Conservation (phyloP, 768 basidiomycete species). For the Inosperma sp. region DNA sequence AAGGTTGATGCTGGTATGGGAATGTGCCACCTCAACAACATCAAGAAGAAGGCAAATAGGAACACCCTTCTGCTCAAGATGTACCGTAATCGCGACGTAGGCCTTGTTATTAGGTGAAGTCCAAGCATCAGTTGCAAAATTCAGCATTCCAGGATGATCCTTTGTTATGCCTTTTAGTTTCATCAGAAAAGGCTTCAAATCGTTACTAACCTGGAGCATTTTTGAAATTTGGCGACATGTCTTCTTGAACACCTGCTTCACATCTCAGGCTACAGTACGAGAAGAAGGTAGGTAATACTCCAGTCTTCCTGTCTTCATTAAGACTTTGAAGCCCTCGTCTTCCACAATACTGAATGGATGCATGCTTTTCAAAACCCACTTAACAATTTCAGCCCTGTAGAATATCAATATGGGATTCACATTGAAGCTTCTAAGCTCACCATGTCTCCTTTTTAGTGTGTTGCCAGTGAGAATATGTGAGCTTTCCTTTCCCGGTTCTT, state of each 20-base stretch:
- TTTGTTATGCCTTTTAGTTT: background rate
- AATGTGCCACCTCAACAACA: conserved; percentile 32
- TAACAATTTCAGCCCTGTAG: conserved; percentile 29
- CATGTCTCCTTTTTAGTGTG: conserved; percentile 14
- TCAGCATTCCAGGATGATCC: conserved; percentile 8
- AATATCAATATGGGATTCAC: background rate
- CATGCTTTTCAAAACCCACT: conserved; percentile 31
- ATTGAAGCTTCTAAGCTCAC: conserved; percentile 1
- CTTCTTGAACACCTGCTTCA: conserved; percentile 20
- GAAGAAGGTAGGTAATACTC: conserved; percentile 32
- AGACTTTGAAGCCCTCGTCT: conserved; percentile 24
- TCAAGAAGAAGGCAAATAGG: conserved; percentile 31
- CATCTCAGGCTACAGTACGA: conserved; percentile 29
- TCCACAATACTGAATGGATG: conserved; percentile 31
- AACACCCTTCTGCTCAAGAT: conserved; percentile 29
- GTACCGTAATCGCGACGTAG: conserved; percentile 28
- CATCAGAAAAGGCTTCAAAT: background rate
- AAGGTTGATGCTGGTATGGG: conserved; percentile 33
- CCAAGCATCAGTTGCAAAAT: conserved; percentile 32
- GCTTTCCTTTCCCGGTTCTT: conserved; percentile 9
- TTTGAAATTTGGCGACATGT: background rate
- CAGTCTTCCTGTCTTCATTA: conserved; percentile 36
- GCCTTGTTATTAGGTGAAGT: conserved; percentile 34
- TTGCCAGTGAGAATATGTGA: conserved; percentile 16
- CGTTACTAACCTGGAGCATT: conserved; percentile 1